A percentile compares a stretch with the other conserved stretches of the same genome.
Evolutionary conservation across 306 rosid species (phyloP).

Genomic region (Albizia julibrissin): DNA sequence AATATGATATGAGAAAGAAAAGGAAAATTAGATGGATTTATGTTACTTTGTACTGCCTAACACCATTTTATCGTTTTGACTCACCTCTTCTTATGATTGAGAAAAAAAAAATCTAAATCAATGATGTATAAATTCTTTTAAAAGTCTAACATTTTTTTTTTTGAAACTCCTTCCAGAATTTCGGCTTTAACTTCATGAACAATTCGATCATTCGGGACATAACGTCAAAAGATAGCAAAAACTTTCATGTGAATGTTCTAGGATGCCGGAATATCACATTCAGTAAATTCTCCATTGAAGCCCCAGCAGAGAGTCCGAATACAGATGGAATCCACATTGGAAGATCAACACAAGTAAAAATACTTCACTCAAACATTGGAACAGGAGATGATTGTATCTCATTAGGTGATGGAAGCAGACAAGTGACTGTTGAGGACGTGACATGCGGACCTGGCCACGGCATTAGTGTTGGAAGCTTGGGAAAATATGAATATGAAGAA

Average conservation of each 20-base stretch:
- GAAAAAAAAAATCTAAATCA: no score
- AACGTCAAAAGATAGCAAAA: no score
- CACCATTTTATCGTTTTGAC: background rate
- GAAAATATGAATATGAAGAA: background rate
- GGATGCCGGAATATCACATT: background rate
- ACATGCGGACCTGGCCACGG: background rate
- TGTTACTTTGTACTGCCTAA: background rate
- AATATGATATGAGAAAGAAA: background rate
- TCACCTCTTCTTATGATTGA: no score
- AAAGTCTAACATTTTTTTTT: no score
- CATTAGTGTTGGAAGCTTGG: background rate
- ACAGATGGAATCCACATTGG: background rate
- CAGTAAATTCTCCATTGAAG: background rate
- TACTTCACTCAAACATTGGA: background rate
- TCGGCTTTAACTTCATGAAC: no score
- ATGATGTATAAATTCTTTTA: no score
- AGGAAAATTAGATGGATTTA: background rate
- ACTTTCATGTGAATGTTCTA: background rate
- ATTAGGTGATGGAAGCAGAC: background rate
- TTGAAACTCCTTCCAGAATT: no score
- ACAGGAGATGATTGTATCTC: background rate
- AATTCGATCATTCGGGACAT: no score
- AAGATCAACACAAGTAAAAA: background rate
- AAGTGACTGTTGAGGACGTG: background rate
- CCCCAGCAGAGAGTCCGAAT: background rate